A percentile compares a stretch with the other conserved stretches of the same genome.
Conservation (phyloP, 768 basidiomycete species). For the Clathrus columnatus region DNA sequence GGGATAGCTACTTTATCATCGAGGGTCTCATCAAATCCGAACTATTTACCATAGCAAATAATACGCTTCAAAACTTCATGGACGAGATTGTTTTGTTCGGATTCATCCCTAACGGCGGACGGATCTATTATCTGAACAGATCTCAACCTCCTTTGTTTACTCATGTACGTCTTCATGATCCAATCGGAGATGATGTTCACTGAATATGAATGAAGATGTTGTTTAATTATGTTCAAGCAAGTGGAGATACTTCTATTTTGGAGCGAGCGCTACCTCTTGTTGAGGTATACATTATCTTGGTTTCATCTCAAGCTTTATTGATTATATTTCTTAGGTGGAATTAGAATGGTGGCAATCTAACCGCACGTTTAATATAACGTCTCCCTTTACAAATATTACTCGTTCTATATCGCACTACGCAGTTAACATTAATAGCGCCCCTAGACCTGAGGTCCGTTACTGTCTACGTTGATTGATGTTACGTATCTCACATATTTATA, state of each 20-base stretch:
- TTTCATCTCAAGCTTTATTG: background rate
- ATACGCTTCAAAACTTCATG: constrained; percentile 89
- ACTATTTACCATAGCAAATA: constrained; percentile 62
- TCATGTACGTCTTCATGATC: constrained; percentile 36
- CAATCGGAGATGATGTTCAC: background rate
- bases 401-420: constrained; percentile 63
- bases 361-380: constrained; percentile 56
- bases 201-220: constrained; percentile 55
- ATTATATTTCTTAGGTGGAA: constrained; percentile 44
- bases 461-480: background rate
- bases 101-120: constrained; percentile 91
- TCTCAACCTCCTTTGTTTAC: constrained; percentile 92
- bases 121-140: constrained; percentile 85
- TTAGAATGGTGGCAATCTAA: constrained; percentile 76
- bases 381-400: constrained; percentile 60
- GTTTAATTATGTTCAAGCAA: constrained; percentile 65
- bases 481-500: constrained; percentile 12
- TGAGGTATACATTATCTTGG: constrained; percentile 39
- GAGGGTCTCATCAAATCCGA: constrained; percentile 80
- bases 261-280: constrained; percentile 74
- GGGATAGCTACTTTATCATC: constrained; percentile 79
- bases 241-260: constrained; percentile 69
- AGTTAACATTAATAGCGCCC: constrained; percentile 69
- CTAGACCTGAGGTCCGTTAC: constrained; percentile 43
- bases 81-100: constrained; percentile 78